These are phyloP conservation scores for Radiomyces spectabilis DNA, from an alignment of 192 early-diverging fungal genomes.

Conservation along the genomic window DNA sequence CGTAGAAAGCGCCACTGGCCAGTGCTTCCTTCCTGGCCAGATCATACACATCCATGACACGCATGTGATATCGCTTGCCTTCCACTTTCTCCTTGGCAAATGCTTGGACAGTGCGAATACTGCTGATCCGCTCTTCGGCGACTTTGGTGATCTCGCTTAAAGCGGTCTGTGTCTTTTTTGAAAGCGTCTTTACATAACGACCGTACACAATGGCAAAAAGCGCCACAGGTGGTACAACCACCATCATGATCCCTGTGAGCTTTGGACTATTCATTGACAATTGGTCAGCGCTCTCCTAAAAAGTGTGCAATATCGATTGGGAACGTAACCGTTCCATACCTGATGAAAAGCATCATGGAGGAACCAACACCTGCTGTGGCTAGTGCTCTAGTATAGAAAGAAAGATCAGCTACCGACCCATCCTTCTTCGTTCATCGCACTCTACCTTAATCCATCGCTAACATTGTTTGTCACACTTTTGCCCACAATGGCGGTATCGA, in stretches of 20 bases:
- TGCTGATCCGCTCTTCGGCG: conserved; percentile 77
- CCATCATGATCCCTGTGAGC: conserved; percentile 63
- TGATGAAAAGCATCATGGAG: conserved; percentile 61
- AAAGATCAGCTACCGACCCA: not conserved
- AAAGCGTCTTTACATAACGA: conserved; percentile 51
- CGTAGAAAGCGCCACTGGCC: conserved; percentile 57
- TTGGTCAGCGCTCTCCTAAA: too few species aligned
- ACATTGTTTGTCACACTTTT: conserved; percentile 69
- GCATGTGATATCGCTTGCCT: conserved; percentile 34
- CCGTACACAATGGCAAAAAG: conserved; percentile 65
- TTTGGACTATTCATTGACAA: conserved; percentile 36
- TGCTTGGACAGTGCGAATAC: conserved; percentile 78
- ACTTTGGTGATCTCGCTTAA: conserved; percentile 61
- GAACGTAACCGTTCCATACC: conserved; percentile 11
- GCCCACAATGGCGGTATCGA: conserved; percentile 70
- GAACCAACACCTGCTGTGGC: conserved; percentile 52
- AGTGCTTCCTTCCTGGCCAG: conserved; percentile 31
- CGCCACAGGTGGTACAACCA: conserved; percentile 68
- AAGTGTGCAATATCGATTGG: too few species aligned
- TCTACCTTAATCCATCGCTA: conserved; percentile 59
- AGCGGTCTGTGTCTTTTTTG: conserved; percentile 55
- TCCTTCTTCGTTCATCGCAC: not conserved
- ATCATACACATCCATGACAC: conserved; percentile 26
- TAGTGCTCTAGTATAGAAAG: conserved; percentile 20
- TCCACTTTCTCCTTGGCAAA: conserved; percentile 52